Evolutionary conservation across 192 early-diverging fungal genomes (phyloP), one percentile per base, ranked within the genome.

Genomic region (Coemansia sp.): DNA sequence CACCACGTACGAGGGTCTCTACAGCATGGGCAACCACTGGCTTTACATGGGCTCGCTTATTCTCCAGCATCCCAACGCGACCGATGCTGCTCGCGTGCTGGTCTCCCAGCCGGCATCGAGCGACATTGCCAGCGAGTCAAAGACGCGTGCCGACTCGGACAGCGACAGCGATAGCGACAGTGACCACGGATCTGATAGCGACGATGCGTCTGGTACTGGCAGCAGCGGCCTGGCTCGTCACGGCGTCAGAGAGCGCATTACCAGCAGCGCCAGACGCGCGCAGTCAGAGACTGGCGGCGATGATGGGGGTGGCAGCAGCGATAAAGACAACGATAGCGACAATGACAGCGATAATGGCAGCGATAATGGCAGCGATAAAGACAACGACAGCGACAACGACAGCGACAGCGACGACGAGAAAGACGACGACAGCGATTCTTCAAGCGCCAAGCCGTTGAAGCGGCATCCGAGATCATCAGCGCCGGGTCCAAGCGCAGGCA

Each of bases 1-100:
- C 22, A 81, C 79, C 22, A 81, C 74, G 8, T 81, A 81, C 48
- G 79, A 81, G 57, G 74, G 74, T 0, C 59, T 81, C 36, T 81
- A 73, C 53, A 81, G 74, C 48, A 53, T 53, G 17, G 74, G 71
- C 9, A 68, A 75, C 32, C 52, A 67, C 18, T 81, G 79, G 79
- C 35, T 70, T n/a, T 81, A 81, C 61, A 38, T 81, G 43, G 79
- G 79, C 5, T 75, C 79, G 59, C 52, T 81, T 1, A 61, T 81
- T 38, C 45, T 81, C 18, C 79, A 81, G 64, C 74, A 81, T 60
- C 79, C 79, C 4, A 70, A 59, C 14, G 45, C 8, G 1, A 20
- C 38, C 4, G 32, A 45, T 33, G 37, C 38, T 37, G 11, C 37
- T 1, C 20, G 33, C 1, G 28, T 39, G 5, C 20, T 36, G 33